Conservation (phyloP, 352 stramenopile species). For the Lagenidium giganteum region DNA sequence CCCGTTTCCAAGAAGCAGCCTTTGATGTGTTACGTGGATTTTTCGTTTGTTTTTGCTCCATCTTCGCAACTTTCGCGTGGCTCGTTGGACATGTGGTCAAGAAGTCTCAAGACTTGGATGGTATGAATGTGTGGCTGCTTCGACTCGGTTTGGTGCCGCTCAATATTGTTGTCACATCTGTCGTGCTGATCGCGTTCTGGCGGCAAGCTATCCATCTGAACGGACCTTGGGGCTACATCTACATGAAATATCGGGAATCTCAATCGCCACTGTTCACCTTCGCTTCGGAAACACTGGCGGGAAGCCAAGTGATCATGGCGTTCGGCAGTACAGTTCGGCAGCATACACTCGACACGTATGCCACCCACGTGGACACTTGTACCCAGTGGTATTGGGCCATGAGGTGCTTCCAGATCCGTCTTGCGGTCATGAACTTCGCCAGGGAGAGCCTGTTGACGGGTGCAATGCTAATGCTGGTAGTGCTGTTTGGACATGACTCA, state of each 20-base stretch:
- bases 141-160: conserved; percentile 20
- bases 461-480: conserved; percentile 11
- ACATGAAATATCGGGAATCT: conserved; percentile 26
- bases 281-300: conserved; percentile 15
- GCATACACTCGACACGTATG: conserved; percentile 5
- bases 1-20: conserved; percentile 14
- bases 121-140: conserved; percentile 15
- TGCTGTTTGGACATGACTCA: conserved; percentile 19
- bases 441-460: conserved; percentile 27
- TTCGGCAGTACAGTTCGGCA: conserved; percentile 17
- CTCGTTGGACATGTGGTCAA: conserved; percentile 32
- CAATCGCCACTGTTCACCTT: conserved; percentile 24
- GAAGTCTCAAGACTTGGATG: neutral
- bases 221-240: conserved; percentile 26
- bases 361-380: conserved; percentile 9
- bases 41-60: conserved; percentile 25
- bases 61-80: conserved; percentile 31
- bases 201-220: conserved; percentile 21
- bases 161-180: conserved; percentile 19
- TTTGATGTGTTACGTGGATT: conserved; percentile 24
- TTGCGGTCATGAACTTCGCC: conserved; percentile 25
- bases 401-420: conserved; percentile 27
- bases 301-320: conserved; percentile 13
- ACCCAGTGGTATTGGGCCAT: conserved; percentile 21
- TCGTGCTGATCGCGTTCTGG: conserved; percentile 20